A percentile compares a stretch with the other conserved stretches of the same genome.
Conservation (phyloP, 1,139 yeast species). For the Candida sp. region DNA sequence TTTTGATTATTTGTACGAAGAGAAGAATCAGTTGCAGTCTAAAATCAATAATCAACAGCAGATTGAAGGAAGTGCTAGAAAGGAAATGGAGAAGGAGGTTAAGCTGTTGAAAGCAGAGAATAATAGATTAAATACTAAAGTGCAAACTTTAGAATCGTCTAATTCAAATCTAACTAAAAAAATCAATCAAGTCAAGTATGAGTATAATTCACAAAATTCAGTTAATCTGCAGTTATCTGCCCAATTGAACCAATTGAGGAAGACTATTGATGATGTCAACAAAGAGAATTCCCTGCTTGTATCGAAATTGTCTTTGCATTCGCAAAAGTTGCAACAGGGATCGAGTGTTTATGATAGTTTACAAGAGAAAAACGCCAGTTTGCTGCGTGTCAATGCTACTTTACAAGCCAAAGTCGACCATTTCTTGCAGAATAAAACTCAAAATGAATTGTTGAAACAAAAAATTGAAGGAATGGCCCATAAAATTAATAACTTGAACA, state of each 20-base stretch:
- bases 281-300: constrained; percentile 45
- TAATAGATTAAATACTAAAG: constrained; percentile 10
- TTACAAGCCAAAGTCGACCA: constrained; percentile 26
- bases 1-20: constrained; percentile 53
- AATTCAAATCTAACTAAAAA: constrained; percentile 19
- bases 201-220: constrained; percentile 25
- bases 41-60: constrained; percentile 47
- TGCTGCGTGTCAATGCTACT: constrained; percentile 30
- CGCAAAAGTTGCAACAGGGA: constrained; percentile 10
- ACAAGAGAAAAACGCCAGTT: constrained; percentile 22
- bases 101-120: constrained; percentile 15
- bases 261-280: constrained; percentile 11
- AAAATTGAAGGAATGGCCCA: constrained; percentile 29
- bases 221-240: constrained; percentile 27
- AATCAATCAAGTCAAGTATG: constrained; percentile 28
- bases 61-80: constrained; percentile 35
- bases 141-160: constrained; percentile 20
- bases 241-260: constrained; percentile 18
- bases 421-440: constrained; percentile 37
- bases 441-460: constrained; percentile 36
- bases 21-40: constrained; percentile 54
- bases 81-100: constrained; percentile 30
- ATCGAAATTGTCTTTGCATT: constrained; percentile 27
- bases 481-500: constrained; percentile 40
- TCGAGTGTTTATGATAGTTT: constrained; percentile 17